phyloP scores from a whole-genome alignment of 1,284 basidiomycete species.

The Rhizoctonia solani region DNA sequence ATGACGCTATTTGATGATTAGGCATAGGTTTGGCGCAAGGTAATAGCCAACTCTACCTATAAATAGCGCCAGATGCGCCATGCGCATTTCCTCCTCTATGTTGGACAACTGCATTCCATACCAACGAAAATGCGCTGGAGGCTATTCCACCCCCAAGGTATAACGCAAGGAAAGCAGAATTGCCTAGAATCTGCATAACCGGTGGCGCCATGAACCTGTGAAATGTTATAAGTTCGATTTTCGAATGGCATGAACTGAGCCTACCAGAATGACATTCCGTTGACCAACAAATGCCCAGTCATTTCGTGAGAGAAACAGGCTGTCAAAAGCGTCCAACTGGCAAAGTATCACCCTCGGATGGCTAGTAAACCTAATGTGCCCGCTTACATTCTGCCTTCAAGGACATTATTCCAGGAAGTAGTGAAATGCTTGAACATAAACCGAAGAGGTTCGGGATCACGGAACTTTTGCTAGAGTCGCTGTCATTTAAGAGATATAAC shows the following conservation, averaged over 20 bases:
- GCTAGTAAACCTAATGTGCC: neutral
- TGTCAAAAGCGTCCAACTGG: constrained; percentile 39
- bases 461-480: constrained; percentile 36
- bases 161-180: constrained; percentile 38
- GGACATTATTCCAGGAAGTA: constrained; percentile 34
- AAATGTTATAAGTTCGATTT: neutral
- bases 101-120: constrained; percentile 31
- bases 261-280: constrained; percentile 38
- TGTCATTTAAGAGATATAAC: too few species aligned
- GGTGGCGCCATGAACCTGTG: constrained; percentile 33
- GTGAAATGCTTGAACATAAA: constrained; percentile 39
- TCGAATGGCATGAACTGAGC: neutral
- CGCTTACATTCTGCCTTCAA: constrained; percentile 35
- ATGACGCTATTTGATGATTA: constrained; percentile 27
- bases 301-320: constrained; percentile 38
- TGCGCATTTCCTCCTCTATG: constrained; percentile 23
- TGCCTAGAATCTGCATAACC: constrained; percentile 37
- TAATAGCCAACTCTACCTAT: neutral
- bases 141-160: constrained; percentile 39
- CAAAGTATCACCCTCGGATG: neutral
- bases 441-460: constrained; percentile 33
- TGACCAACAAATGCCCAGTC: constrained; percentile 36
- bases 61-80: constrained; percentile 37
- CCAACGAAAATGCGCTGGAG: constrained; percentile 35
- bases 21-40: neutral